A percentile compares a stretch with the other conserved stretches of the same genome.
These are phyloP conservation scores for Trametes sanguinea DNA, from an alignment of 768 basidiomycete genomes.

Conservation along the genomic window DNA sequence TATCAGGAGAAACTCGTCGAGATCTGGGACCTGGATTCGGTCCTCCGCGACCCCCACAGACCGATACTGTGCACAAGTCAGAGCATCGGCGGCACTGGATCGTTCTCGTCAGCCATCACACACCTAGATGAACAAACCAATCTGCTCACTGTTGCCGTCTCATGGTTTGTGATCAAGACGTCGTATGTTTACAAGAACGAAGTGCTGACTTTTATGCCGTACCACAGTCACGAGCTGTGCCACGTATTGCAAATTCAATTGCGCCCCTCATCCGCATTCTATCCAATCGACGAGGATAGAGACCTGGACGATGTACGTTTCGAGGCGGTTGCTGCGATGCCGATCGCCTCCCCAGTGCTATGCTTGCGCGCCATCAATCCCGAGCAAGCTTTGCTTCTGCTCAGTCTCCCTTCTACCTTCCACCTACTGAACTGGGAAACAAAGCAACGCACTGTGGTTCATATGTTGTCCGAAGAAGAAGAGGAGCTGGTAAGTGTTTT, in stretches of 20 bases:
- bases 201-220: background rate
- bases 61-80: conserved; percentile 14
- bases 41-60: conserved; percentile 3
- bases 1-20: conserved; percentile 45
- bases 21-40: conserved; percentile 41
- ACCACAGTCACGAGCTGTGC: conserved; percentile 19
- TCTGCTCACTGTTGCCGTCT: conserved; percentile 26
- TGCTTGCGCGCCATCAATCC: conserved; percentile 22
- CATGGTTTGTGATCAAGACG: conserved; percentile 26
- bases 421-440: conserved; percentile 43
- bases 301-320: background rate
- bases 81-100: conserved; percentile 11
- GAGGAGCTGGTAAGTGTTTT: conserved; percentile 37
- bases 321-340: conserved; percentile 3
- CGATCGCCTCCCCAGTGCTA: conserved; percentile 17
- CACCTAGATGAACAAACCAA: conserved; percentile 18
- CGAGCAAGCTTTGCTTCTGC: conserved; percentile 35
- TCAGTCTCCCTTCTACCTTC: conserved; percentile 33
- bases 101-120: conserved; percentile 22
- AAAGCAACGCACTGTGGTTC: conserved; percentile 26
- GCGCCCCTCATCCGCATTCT: conserved; percentile 3
- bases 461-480: conserved; percentile 28
- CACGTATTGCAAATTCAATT: conserved; percentile 18
- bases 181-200: conserved; percentile 3
- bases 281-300: background rate